A percentile compares a stretch with the other conserved stretches of the same genome.
phyloP scores from a whole-genome alignment of 345 rosid species.

The Aethionema arabicum region DNA sequence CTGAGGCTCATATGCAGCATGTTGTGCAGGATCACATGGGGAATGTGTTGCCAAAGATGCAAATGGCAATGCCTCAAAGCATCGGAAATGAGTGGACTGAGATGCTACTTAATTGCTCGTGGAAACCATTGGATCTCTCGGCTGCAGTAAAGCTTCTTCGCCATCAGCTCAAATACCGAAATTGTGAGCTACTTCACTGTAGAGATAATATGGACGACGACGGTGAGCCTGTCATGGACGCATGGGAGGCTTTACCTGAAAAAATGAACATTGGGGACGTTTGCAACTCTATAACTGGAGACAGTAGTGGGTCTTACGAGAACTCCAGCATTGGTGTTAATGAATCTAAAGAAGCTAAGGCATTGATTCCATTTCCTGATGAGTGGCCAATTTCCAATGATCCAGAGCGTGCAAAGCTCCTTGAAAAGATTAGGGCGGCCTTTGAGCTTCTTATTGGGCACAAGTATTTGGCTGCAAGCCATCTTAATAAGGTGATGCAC shows the following conservation, averaged over 20 bases:
- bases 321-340: conserved; percentile 13
- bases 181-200: conserved; percentile 40
- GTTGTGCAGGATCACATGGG: conserved; percentile 76
- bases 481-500: conserved; percentile 71
- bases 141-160: conserved; percentile 58
- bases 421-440: conserved; percentile 60
- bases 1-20: conserved; percentile 77
- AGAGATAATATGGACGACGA: conserved; percentile 49
- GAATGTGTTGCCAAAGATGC: conserved; percentile 69
- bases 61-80: conserved; percentile 69
- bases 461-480: conserved; percentile 76
- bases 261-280: conserved; percentile 50
- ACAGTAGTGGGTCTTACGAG: no score
- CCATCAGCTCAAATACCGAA: conserved; percentile 46
- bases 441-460: conserved; percentile 73
- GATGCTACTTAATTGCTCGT: conserved; percentile 64
- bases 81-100: conserved; percentile 66
- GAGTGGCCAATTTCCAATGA: conserved; percentile 79
- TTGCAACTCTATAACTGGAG: conserved; percentile 23
- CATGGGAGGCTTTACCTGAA: conserved; percentile 67
- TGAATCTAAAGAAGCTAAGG: conserved; percentile 45
- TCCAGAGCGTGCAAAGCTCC: conserved; percentile 72
- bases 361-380: conserved; percentile 39
- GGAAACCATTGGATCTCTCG: conserved; percentile 87
- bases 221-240: conserved; percentile 72